These are phyloP conservation scores for Colletotrichum paranaense DNA, from an alignment of 2,329 filamentous ascomycete genomes.

Conservation along the genomic window DNA sequence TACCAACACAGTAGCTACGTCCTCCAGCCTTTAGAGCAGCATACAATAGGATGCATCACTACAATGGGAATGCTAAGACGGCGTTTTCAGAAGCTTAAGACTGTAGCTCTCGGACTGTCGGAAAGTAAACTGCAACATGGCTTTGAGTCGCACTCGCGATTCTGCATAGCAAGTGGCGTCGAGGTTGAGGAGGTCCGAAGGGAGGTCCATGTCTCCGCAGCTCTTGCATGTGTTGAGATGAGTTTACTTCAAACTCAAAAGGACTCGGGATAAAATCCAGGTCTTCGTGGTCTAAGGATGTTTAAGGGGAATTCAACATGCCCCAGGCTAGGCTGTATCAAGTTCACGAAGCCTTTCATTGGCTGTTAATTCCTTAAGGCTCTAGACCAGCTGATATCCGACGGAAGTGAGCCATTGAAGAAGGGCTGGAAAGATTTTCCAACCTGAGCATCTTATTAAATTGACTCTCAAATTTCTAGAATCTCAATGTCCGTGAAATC, in stretches of 20 bases:
- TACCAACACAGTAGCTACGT: background rate
- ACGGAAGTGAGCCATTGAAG: background rate
- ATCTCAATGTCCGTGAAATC: constrained; percentile 42
- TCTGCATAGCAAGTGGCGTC: background rate
- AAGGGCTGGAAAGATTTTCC: background rate
- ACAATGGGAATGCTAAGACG: background rate
- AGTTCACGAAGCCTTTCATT: background rate
- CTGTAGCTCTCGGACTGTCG: background rate
- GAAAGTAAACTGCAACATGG: background rate
- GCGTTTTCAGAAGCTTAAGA: background rate
- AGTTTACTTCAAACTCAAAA: background rate
- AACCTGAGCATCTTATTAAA: background rate
- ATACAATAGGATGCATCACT: background rate
- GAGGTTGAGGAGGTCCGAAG: background rate
- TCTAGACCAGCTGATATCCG: background rate
- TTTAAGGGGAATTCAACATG: background rate
- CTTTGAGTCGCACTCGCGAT: background rate
- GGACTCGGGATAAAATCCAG: background rate
- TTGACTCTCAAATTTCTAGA: background rate
- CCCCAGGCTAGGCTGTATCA: background rate
- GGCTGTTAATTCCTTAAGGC: background rate
- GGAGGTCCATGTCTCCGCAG: background rate
- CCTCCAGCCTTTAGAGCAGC: fast-evolving
- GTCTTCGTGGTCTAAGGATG: no score
- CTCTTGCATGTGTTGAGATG: background rate